phyloP scores from a whole-genome alignment of 805 yeast species.

The Yamadazyma tumulicola region DNA sequence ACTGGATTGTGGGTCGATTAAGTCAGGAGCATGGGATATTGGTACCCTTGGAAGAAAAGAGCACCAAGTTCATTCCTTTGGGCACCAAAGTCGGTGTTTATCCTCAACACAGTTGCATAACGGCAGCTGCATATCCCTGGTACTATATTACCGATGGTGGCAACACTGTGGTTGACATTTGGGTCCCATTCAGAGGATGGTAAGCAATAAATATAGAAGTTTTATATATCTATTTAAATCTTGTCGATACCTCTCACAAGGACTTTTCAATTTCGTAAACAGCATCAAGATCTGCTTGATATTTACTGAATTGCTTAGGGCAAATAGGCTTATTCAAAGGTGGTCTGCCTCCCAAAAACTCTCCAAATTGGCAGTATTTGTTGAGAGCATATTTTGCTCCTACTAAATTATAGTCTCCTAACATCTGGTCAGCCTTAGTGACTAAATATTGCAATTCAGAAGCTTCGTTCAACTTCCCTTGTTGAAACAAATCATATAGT shows the following conservation, averaged over 20 bases:
- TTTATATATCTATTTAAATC: neutral
- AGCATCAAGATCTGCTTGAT: conserved; percentile 13
- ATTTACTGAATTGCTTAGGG: conserved; percentile 11
- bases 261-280: conserved; percentile 11
- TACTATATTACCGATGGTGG: conserved; percentile 46
- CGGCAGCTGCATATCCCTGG: conserved; percentile 59
- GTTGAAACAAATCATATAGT: conserved; percentile 13
- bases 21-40: conserved; percentile 82
- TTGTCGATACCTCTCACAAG: conserved; percentile 10
- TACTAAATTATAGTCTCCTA: conserved; percentile 26
- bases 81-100: conserved; percentile 55
- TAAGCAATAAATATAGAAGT: conserved; percentile 4
- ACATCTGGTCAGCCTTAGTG: conserved; percentile 23
- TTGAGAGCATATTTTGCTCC: conserved; percentile 25
- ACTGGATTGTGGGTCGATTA: conserved; percentile 65
- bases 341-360: conserved; percentile 25
- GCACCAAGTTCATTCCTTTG: conserved; percentile 38
- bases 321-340: conserved; percentile 19
- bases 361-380: conserved; percentile 22
- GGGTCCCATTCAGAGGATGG: conserved; percentile 50
- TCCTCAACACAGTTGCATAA: conserved; percentile 75
- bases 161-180: conserved; percentile 53
- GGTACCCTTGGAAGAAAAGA: conserved; percentile 37
- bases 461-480: conserved; percentile 17
- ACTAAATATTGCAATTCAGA: conserved; percentile 18